Evolutionary conservation across 2,329 filamentous ascomycete genomes (phyloP).

Genomic region (Bipolaris sorokiniana): DNA sequence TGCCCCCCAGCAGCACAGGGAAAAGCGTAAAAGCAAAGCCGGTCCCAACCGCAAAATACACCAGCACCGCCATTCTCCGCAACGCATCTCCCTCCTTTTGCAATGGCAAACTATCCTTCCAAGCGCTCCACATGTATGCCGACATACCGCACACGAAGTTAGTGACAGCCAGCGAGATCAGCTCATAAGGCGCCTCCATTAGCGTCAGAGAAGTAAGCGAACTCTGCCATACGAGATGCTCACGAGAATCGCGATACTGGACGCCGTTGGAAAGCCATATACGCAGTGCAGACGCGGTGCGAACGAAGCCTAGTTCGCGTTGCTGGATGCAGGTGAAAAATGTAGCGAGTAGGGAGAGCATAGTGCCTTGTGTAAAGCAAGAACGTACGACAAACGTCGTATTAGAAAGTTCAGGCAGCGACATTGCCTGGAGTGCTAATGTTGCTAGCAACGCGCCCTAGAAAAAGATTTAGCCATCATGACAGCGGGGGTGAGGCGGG

Average conservation of each 20-base stretch:
- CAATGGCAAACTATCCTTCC: slow-evolving; percentile 6
- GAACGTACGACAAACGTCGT: slow-evolving; percentile 17
- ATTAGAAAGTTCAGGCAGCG: slow-evolving; percentile 17
- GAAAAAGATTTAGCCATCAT: not conserved
- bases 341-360: slow-evolving; percentile 22
- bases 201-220: slow-evolving; percentile 23
- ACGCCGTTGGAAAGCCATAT: slow-evolving; percentile 26
- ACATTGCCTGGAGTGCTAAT: slow-evolving; percentile 23
- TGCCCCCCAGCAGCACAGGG: slow-evolving; percentile 12
- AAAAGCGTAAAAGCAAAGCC: slow-evolving; percentile 18
- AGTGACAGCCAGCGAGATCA: slow-evolving; percentile 22
- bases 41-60: slow-evolving; percentile 16
- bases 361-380: slow-evolving; percentile 17
- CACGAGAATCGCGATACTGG: slow-evolving; percentile 7
- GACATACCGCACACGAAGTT: slow-evolving; percentile 23
- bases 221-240: slow-evolving; percentile 13
- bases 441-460: slow-evolving; percentile 27
- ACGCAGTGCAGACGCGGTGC: slow-evolving; percentile 13
- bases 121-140: slow-evolving; percentile 23
- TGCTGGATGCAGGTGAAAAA: slow-evolving; percentile 31
- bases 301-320: slow-evolving; percentile 19
- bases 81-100: slow-evolving; percentile 3
- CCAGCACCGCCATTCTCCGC: slow-evolving; percentile 5
- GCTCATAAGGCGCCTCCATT: slow-evolving; percentile 27
- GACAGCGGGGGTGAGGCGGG: too few species aligned